Evolutionary conservation across 257 asterid genomes (phyloP), one percentile per base, ranked within the genome.

Genomic region (Rhazya stricta): DNA sequence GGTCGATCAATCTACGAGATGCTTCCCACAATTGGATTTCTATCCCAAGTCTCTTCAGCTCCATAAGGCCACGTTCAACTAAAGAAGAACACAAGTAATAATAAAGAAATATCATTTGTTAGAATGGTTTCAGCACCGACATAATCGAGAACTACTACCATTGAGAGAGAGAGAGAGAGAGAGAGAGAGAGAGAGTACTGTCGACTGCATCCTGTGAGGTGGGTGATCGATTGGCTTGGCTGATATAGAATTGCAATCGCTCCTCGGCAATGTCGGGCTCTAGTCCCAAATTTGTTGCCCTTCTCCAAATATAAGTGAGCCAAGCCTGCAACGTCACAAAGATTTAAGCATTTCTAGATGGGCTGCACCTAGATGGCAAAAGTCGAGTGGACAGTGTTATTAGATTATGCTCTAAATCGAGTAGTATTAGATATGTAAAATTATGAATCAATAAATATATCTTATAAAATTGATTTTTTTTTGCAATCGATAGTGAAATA

Each of bases 1-100:
- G 90, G 80, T 91, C 98, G 41, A 91, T 74, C 80, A 62, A 37
- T 72, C 83, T 81, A 12, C 97, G 96, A 21, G 91, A 85, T 84
- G 86, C 89, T 81, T 91, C 91, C 97, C 97, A 94, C 76, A 94
- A 73, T 81, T 92, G 91, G 41, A 84, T 83, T 85, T 92, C 99
- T 18, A 90, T 60, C 36, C 95, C 97, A 82, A 94, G 73, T 80
- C 86, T 94, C 83, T 89, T 89, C 25, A 94, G 88, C 92, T 94
- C 97, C 78, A 84, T 51, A 48, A 89, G 81, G 11, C 97, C 99
- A 0, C 97, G 97, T 72, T 94, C 97, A 27, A 78, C 99, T 91
- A 85, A 74, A 19, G 77, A 67, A 78, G n/a, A 37, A 46, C 32
- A 23, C 5, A 51, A 72, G 19, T 1, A 12, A 23, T 21, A 43